These are phyloP conservation scores for Tylopilus subfusipes DNA, from an alignment of 768 basidiomycete species.

Conservation along the genomic window DNA sequence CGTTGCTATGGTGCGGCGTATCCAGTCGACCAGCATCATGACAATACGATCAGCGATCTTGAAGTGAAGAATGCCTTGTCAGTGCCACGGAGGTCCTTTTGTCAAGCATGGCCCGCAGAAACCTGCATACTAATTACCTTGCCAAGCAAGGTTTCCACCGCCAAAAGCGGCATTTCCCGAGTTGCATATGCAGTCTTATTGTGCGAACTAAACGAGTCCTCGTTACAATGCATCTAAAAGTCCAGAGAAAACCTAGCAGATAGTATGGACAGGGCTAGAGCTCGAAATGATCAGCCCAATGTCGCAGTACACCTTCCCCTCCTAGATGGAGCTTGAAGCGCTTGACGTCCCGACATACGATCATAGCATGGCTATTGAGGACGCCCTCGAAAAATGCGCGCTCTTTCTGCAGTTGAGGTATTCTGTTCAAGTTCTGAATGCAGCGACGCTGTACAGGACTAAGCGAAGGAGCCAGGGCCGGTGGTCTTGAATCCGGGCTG, in stretches of 20 bases:
- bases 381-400: conserved; percentile 58
- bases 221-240: not conserved
- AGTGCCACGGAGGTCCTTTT: conserved; percentile 4
- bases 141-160: no score
- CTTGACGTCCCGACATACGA: conserved; percentile 66
- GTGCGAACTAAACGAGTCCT: not conserved
- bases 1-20: not conserved
- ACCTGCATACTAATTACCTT: no score
- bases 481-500: conserved; percentile 6
- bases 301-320: conserved; percentile 65
- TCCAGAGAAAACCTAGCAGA: not conserved
- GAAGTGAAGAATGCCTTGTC: not conserved
- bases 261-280: conserved; percentile 28
- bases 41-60: conserved; percentile 13
- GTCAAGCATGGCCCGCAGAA: conserved; percentile 1
- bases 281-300: conserved; percentile 66
- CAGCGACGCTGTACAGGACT: conserved; percentile 56
- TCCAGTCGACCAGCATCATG: conserved; percentile 1
- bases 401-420: conserved; percentile 69
- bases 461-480: conserved; percentile 46
- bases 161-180: no score
- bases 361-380: conserved; percentile 65
- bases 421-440: conserved; percentile 56
- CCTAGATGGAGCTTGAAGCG: conserved; percentile 52
- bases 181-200: no score